These are phyloP conservation scores for Marasmius sp. DNA, from an alignment of 1,284 basidiomycete species.

Conservation along the genomic window DNA sequence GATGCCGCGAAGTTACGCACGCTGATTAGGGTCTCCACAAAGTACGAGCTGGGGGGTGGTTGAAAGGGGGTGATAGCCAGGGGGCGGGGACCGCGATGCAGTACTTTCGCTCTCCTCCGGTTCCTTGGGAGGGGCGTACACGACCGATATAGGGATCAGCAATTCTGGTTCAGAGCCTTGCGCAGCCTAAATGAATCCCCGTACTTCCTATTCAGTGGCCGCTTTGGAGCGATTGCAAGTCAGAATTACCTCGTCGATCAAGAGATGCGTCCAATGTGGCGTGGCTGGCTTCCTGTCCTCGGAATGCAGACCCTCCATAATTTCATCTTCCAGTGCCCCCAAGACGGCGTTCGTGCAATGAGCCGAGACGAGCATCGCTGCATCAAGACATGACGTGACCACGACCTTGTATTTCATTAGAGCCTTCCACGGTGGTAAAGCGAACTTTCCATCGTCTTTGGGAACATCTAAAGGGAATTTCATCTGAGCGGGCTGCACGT, in stretches of 20 bases:
- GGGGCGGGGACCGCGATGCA: not conserved
- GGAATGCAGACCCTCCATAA: constrained; percentile 34
- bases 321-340: constrained; percentile 37
- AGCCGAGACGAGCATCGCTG: constrained; percentile 38
- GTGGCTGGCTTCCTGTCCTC: constrained; percentile 24
- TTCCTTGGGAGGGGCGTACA: constrained; percentile 22
- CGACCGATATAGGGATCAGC: constrained; percentile 43
- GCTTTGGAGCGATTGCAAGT: not conserved
- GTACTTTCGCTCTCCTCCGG: not conserved
- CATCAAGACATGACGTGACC: constrained; percentile 42
- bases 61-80: constrained; percentile 14
- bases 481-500: not conserved
- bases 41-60: constrained; percentile 41
- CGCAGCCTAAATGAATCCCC: constrained; percentile 32
- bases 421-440: constrained; percentile 40
- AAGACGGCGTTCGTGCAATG: constrained; percentile 40
- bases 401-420: constrained; percentile 44
- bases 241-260: constrained; percentile 42
- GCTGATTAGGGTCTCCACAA: constrained; percentile 46
- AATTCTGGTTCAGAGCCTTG: constrained; percentile 50
- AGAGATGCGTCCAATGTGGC: constrained; percentile 48
- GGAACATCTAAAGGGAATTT: constrained; percentile 21
- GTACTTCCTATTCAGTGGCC: not conserved
- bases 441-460: constrained; percentile 40
- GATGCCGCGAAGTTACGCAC: constrained; percentile 23